Evolutionary conservation across 805 yeast species (phyloP).

Genomic region (Yamadazyma phyllophila): DNA sequence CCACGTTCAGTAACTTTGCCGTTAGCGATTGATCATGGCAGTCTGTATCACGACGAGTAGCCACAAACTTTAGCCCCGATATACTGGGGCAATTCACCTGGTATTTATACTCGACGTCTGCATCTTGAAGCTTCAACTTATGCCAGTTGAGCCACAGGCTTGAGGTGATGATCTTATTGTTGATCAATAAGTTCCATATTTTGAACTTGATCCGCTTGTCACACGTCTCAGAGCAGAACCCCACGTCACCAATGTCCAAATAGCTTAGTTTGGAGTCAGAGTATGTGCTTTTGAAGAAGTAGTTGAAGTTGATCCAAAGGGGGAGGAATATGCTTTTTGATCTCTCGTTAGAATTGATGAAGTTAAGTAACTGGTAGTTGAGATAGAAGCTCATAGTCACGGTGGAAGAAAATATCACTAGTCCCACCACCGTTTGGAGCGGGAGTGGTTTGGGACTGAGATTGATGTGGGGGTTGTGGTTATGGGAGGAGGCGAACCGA

Average conservation of each 20-base stretch:
- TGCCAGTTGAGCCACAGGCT: slow-evolving; percentile 25
- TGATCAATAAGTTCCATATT: slow-evolving; percentile 14
- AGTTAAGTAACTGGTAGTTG: slow-evolving; percentile 10
- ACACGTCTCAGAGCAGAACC: slow-evolving; percentile 9
- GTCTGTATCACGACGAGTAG: neutral
- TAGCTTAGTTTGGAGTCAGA: slow-evolving; percentile 23
- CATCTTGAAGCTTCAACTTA: slow-evolving; percentile 21
- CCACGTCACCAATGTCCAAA: slow-evolving; percentile 11
- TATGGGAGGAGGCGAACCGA: neutral
- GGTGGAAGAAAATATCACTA: slow-evolving; percentile 12
- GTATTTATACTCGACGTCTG: slow-evolving; percentile 19
- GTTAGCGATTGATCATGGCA: neutral
- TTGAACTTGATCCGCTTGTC: slow-evolving; percentile 10
- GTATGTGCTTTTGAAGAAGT: slow-evolving; percentile 28
- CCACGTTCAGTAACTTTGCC: slow-evolving; percentile 1
- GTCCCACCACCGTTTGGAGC: slow-evolving; percentile 10
- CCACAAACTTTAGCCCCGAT: slow-evolving; percentile 10
- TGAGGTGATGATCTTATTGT: slow-evolving; percentile 23
- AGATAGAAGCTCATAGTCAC: slow-evolving; percentile 14
- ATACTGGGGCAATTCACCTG: slow-evolving; percentile 12
- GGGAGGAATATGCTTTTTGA: slow-evolving; percentile 22
- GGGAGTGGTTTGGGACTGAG: slow-evolving; percentile 9
- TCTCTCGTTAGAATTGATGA: slow-evolving; percentile 6
- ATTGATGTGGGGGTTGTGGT: slow-evolving; percentile 2
- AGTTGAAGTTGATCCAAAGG: slow-evolving; percentile 25